phyloP scores from a whole-genome alignment of 1,284 basidiomycete species.

The Melampsora larici-populina region DNA sequence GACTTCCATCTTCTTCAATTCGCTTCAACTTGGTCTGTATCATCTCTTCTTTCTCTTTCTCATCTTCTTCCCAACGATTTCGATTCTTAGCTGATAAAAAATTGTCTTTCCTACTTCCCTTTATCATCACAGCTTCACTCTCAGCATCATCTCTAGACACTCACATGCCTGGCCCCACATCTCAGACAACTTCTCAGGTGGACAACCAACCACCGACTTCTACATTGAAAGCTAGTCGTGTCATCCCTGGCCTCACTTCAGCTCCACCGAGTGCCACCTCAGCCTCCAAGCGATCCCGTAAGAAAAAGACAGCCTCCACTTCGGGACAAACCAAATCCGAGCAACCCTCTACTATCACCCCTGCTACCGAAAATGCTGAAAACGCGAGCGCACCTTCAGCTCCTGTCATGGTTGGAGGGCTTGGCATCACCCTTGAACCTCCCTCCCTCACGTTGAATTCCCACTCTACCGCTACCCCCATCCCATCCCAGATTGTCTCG shows the following conservation, averaged over 20 bases:
- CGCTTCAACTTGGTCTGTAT: too few species aligned
- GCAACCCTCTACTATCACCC: not conserved
- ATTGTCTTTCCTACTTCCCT: too few species aligned
- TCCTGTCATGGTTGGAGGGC: too few species aligned
- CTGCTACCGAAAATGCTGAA: not conserved
- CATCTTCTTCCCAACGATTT: too few species aligned
- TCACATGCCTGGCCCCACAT: conserved; percentile 20
- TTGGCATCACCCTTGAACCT: conserved; percentile 17
- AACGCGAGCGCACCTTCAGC: not conserved
- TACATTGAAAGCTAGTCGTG: conserved; percentile 8
- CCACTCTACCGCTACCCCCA: conserved; percentile 16
- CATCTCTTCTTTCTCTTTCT: too few species aligned
- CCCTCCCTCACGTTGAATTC: conserved; percentile 36
- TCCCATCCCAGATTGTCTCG: conserved; percentile 26
- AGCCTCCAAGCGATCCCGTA: conserved; percentile 18
- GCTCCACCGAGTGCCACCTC: conserved; percentile 7
- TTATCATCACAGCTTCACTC: too few species aligned
- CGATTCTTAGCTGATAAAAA: too few species aligned
- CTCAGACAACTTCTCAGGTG: not conserved
- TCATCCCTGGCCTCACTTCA: conserved; percentile 39
- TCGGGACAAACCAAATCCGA: not conserved
- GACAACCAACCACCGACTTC: conserved; percentile 19
- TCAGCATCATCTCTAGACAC: not conserved
- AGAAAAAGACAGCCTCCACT: conserved; percentile 25
- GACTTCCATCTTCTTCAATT: too few species aligned